Conservation (phyloP, 495 filamentous ascomycete species). For the Penicillium subrubescens region DNA sequence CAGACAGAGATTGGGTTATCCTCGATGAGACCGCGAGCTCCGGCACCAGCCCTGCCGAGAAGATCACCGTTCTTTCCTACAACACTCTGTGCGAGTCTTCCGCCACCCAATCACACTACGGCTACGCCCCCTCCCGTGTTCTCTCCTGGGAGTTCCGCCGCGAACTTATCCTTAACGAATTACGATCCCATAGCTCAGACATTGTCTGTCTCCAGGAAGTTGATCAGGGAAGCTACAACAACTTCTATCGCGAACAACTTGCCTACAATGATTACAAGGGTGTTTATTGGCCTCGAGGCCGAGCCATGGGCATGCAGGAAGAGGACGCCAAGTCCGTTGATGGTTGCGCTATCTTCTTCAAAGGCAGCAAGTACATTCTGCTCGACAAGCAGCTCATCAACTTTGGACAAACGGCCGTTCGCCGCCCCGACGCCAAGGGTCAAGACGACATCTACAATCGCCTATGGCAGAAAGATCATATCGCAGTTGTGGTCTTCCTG, state of each 20-base stretch:
- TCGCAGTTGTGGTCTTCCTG: constrained; percentile 85
- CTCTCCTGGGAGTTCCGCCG: constrained; percentile 85
- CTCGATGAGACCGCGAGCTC: constrained; percentile 59
- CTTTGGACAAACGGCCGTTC: constrained; percentile 88
- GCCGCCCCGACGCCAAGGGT: constrained; percentile 90
- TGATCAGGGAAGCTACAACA: constrained; percentile 84
- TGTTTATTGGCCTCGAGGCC: constrained; percentile 82
- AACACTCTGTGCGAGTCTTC: constrained; percentile 94
- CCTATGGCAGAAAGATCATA: constrained; percentile 96
- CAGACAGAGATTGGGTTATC: constrained; percentile 69
- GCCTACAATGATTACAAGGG: constrained; percentile 88
- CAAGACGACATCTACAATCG: constrained; percentile 96
- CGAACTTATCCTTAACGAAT: constrained; percentile 76
- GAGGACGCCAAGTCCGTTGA: constrained; percentile 85
- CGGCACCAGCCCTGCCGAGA: constrained; percentile 48
- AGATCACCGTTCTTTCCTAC: constrained; percentile 82
- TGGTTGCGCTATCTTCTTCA: constrained; percentile 96
- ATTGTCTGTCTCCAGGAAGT: constrained; percentile 93
- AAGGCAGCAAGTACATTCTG: constrained; percentile 84
- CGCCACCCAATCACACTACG: constrained; percentile 79
- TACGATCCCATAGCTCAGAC: constrained; percentile 79
- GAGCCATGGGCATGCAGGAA: constrained; percentile 87
- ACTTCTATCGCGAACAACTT: constrained; percentile 81
- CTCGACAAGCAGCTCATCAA: constrained; percentile 92
- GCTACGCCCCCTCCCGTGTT: constrained; percentile 78